Conservation (phyloP, 305 asterid species). For the Lippia alba region DNA sequence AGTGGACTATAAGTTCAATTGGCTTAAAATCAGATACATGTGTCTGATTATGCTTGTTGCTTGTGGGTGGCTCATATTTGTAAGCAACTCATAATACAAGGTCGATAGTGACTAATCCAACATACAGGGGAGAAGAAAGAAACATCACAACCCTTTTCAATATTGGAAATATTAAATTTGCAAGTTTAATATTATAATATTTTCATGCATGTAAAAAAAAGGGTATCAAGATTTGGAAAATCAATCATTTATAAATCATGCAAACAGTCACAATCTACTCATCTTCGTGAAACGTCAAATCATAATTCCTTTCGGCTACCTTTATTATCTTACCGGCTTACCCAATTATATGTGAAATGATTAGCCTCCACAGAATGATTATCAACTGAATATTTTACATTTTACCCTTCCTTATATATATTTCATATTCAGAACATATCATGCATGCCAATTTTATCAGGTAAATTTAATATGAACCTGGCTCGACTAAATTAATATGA, state of each 20-base stretch:
- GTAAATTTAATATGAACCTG: too few species aligned
- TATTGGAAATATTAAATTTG: background rate
- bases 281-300: constrained; percentile 3
- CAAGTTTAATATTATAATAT: background rate
- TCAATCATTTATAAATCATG: background rate
- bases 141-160: background rate
- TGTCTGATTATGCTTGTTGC: background rate
- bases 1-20: background rate
- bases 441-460: too few species aligned
- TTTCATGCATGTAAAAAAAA: too few species aligned
- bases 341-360: background rate
- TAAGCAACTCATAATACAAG: background rate
- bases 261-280: background rate
- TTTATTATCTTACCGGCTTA: background rate
- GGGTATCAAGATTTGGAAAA: too few species aligned
- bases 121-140: background rate
- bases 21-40: background rate
- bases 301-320: background rate
- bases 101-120: background rate
- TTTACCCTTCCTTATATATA: too few species aligned
- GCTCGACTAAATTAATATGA: too few species aligned
- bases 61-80: background rate
- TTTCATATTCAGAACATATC: too few species aligned
- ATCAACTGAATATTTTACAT: too few species aligned
- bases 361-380: background rate